A percentile compares a stretch with the other conserved stretches of the same genome.
Conservation (phyloP, 2,329 filamentous ascomycete species). For the Pestalotiopsis sp. region DNA sequence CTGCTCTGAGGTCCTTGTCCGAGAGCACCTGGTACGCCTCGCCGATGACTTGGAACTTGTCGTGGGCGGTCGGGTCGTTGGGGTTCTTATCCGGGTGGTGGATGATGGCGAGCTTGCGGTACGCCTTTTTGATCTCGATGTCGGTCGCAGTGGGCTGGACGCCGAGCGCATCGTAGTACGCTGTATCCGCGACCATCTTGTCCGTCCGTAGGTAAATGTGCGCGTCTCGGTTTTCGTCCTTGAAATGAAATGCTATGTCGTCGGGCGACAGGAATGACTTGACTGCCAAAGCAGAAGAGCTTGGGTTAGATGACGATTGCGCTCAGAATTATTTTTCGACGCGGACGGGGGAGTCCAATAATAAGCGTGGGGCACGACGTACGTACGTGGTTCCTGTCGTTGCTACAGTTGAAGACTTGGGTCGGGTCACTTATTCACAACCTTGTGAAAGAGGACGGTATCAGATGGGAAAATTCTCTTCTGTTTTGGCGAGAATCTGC, state of each 20-base stretch:
- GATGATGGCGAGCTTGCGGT: conserved; percentile 90
- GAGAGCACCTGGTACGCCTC: conserved; percentile 81
- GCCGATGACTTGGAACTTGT: conserved; percentile 87
- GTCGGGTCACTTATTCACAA: not conserved
- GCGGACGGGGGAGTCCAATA: not conserved
- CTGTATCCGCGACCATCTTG: conserved; percentile 83
- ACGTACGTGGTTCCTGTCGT: not conserved
- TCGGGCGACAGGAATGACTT: not conserved
- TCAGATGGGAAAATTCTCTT: not conserved
- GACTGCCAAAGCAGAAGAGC: not conserved
- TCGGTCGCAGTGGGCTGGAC: conserved; percentile 84
- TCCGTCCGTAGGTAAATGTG: conserved; percentile 2
- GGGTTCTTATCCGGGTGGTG: conserved; percentile 99
- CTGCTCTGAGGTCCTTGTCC: conserved; percentile 81
- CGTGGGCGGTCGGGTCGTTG: conserved; percentile 89
- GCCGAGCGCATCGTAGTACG: conserved; percentile 85
- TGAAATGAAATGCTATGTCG: not conserved
- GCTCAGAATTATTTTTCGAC: conserved; percentile 8
- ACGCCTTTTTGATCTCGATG: conserved; percentile 96
- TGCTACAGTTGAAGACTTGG: not conserved
- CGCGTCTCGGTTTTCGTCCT: not conserved
- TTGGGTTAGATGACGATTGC: not conserved
- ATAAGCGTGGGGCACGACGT: not conserved
- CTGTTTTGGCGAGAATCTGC: not conserved
- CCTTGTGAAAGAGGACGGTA: not conserved